Evolutionary conservation across 129 eudicot genomes (phyloP).

Genomic region (Flaveria bidentis): DNA sequence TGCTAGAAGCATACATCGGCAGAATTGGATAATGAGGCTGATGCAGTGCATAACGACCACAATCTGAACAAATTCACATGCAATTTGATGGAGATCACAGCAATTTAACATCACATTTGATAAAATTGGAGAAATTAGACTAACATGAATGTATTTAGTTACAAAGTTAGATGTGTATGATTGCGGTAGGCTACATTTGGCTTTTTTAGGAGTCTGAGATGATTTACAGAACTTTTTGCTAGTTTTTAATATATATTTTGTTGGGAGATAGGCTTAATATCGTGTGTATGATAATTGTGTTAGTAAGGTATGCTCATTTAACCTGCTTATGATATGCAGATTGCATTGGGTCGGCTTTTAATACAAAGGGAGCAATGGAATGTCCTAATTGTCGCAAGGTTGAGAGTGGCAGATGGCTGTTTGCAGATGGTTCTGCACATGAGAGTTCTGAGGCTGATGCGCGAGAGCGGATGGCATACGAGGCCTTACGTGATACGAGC

Average conservation of each 20-base stretch:
- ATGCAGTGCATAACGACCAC: background rate
- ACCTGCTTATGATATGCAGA: constrained; percentile 45
- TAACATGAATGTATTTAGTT: background rate
- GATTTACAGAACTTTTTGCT: constrained; percentile 19
- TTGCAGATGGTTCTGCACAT: constrained; percentile 65
- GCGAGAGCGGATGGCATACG: constrained; percentile 42
- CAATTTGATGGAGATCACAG: constrained; percentile 12
- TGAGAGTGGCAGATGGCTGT: constrained; percentile 79
- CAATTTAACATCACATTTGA: background rate
- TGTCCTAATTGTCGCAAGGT: constrained; percentile 81
- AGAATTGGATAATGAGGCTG: constrained; percentile 8
- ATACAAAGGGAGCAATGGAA: constrained; percentile 76
- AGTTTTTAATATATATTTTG: background rate
- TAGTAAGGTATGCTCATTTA: constrained; percentile 16
- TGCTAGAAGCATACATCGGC: background rate
- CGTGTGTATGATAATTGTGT: constrained; percentile 4
- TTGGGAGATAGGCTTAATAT: background rate
- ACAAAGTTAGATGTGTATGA: background rate
- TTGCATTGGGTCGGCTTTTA: constrained; percentile 88
- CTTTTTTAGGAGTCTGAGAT: constrained; percentile 10
- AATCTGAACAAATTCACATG: background rate
- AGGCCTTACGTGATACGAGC: constrained; percentile 39
- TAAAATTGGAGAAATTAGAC: background rate
- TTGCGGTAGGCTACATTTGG: background rate
- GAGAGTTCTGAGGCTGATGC: constrained; percentile 40